Evolutionary conservation across 2,329 filamentous ascomycete species (phyloP), one percentile per base, ranked within the genome.

Genomic region (Teratosphaeria gauchensis): DNA sequence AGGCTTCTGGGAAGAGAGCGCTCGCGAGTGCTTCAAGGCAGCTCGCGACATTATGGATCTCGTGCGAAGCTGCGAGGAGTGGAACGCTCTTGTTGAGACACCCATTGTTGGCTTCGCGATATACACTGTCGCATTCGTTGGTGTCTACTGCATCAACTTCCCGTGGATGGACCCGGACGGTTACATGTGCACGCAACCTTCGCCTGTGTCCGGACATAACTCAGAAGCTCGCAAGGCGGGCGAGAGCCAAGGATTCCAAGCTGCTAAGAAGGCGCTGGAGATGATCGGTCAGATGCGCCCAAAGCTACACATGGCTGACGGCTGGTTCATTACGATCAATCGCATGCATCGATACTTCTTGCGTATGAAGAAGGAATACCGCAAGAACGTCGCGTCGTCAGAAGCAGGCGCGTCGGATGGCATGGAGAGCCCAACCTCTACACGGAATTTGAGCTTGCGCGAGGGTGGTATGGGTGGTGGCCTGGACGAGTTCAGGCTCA

Each of bases 101-200:
- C 84, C 86, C 0, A 79, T 88, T 35, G 80, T 86, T 3, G 79
- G 83, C 3, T 89, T 88, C 66, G 82, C 85, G 2, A 77, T 87
- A 46, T 90, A 85, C 77, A 82, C 81, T 11, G 84, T 86, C 0
- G 81, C 82, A 0, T 86, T 88, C 65, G 78, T 83, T 16, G 76
- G 84, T 35, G 77, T 88, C 2, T 90, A 89, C 68, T 83, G 82
- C 11, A 77, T 79, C 52, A 82, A 85, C 66, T 90, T 89, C 58
- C 84, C 84, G 0, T 80, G 82, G 59, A 88, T 90, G 84, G 87
- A 90, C 64, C 76, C 75, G 1, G 73, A 80, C 11, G 73, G 76
- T 2, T 80, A 82, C 66, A 80, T 88, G 65, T 75, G 76, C 59
- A 69, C 66, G 30, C 58, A 42, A 24, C 56, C 54, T 16, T 14